A percentile compares a stretch with the other conserved stretches of the same genome.
Conservation (phyloP, 1,139 yeast genomes). For the Saccharomyces hybrid region DNA sequence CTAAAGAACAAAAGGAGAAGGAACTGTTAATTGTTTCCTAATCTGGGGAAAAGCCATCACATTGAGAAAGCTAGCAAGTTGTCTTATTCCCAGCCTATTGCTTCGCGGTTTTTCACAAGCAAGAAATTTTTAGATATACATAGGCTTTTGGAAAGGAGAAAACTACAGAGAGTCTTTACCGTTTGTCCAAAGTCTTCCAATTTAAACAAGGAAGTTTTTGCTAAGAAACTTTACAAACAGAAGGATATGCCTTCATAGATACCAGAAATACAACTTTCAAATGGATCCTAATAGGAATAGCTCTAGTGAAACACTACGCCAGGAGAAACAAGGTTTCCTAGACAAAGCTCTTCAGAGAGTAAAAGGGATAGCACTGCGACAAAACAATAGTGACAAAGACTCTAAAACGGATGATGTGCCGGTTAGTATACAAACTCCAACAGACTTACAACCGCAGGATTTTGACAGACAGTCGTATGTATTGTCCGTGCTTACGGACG, state of each 20-base stretch:
- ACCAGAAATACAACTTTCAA: background rate
- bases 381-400: background rate
- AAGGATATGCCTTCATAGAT: background rate
- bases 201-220: background rate
- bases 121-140: background rate
- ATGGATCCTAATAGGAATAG: constrained; percentile 7
- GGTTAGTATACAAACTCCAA: background rate
- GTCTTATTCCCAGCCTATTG: background rate
- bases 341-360: constrained; percentile 13
- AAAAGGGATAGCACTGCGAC: constrained; percentile 12
- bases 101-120: background rate
- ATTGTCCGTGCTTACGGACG: constrained; percentile 9
- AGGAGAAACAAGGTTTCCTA: constrained; percentile 12
- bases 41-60: background rate
- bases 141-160: background rate
- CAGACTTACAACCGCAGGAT: background rate
- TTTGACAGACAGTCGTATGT: background rate
- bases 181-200: background rate
- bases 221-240: background rate
- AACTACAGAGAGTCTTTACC: background rate
- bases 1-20: background rate
- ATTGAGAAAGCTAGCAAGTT: background rate
- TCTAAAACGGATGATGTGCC: background rate
- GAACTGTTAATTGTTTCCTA: background rate
- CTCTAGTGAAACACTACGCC: constrained; percentile 8